Evolutionary conservation across 192 early-diverging fungal genomes (phyloP), one percentile per base, ranked within the genome.

Genomic region (Spizellomyces sp.): DNA sequence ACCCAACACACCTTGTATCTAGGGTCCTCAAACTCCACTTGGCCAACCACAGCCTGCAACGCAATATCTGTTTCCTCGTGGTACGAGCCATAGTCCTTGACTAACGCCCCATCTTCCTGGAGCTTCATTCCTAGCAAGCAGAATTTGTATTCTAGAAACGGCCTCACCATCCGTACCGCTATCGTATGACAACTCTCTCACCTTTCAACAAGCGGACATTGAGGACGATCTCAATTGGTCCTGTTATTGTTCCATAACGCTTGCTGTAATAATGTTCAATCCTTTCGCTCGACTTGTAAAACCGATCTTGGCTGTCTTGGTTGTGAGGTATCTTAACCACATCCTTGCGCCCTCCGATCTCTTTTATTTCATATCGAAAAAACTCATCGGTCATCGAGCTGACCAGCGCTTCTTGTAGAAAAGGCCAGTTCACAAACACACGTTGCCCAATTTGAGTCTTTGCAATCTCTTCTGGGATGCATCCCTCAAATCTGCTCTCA

Each of bases 341-440:
- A 68, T 72, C 77, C 8, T 56, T 12, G 6, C 67, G 65, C 27
- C 65, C 67, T 15, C 66, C 69, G 6, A 58, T 69, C 9, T 78
- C 45, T 17, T 77, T 71, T 22, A 89, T 54, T 44, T 88, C 80
- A 67, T 91, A 92, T 52, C 73, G 77, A 72, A 85, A 87, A 19
- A 78, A 62, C 44, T 87, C 88, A 75, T 96, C 92, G 2, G 87
- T 87, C 12, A 99, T 85, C 27, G 86, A 84, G 10, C 88, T 77
- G 4, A 97, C 88, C 0, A 87, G 77, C 0, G 90, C 88, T 71
- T 99, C 96, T 66, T 82, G 84, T 64, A 98, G 77, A 69, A 92
- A 96, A 41, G 97, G 97, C 89, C 94, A 99, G 79, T 84, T 88
- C 66, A 90, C 81, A 82, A 81, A 90, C 15, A 94, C 77, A 6